These are phyloP conservation scores for Coix lacrymajobi DNA, from an alignment of 176 grass and related monocot species.

Conservation along the genomic window DNA sequence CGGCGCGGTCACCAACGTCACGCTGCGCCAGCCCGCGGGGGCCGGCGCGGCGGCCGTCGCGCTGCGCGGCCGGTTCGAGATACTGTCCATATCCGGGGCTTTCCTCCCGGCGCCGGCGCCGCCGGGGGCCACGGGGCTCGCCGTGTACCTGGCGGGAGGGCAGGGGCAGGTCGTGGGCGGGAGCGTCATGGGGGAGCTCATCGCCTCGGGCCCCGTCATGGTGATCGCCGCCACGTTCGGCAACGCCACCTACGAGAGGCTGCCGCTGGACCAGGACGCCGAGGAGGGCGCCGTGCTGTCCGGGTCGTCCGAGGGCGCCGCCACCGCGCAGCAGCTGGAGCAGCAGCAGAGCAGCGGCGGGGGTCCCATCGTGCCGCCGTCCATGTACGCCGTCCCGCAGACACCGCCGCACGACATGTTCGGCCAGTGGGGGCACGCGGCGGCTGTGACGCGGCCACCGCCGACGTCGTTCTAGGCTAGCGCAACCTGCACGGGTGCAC, in stretches of 20 bases:
- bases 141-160: slow-evolving; percentile 75
- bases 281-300: slow-evolving; percentile 41
- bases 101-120: slow-evolving; percentile 77
- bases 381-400: slow-evolving; percentile 47
- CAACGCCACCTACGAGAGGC: slow-evolving; percentile 82
- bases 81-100: slow-evolving; percentile 72
- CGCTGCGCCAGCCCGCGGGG: slow-evolving; percentile 63
- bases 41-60: slow-evolving; percentile 37
- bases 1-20: slow-evolving; percentile 73
- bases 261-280: slow-evolving; percentile 65
- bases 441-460: slow-evolving; percentile 40
- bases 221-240: slow-evolving; percentile 88
- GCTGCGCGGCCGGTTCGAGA: slow-evolving; percentile 71
- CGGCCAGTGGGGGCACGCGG: slow-evolving; percentile 61
- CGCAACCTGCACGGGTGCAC: neutral
- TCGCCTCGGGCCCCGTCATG: slow-evolving; percentile 87
- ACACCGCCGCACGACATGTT: slow-evolving; percentile 62
- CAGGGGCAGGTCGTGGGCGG: slow-evolving; percentile 88
- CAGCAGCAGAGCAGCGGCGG: slow-evolving; percentile 39
- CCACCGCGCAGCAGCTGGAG: slow-evolving; percentile 36
- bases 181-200: slow-evolving; percentile 74
- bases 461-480: slow-evolving; percentile 42
- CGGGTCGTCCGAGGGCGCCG: slow-evolving; percentile 39
- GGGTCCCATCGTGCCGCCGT: slow-evolving; percentile 24
- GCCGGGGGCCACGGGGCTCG: slow-evolving; percentile 59